Evolutionary conservation across 352 stramenopile genomes (phyloP), one percentile per base, ranked within the genome.

Genomic region (Pythium brachiatum): DNA sequence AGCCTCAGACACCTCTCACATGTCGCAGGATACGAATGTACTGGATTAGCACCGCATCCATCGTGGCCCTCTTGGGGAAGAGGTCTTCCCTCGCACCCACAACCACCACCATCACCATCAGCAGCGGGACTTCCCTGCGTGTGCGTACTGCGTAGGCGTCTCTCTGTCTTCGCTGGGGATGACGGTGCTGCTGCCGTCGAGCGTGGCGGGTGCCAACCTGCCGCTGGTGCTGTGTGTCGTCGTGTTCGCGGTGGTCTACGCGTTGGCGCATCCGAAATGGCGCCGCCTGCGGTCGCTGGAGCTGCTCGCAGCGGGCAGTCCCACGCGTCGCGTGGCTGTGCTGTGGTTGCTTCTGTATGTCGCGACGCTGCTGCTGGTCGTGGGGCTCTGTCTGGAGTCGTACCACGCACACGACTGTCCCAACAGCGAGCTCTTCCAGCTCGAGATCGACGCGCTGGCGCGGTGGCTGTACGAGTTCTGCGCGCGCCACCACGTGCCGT

Each of bases 131-230:
- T 3, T n/a, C n/a, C n/a, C n/a, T n/a, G n/a, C n/a, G n/a, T n/a
- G n/a, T n/a, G n/a, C n/a, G n/a, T n/a, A n/a, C n/a, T n/a, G n/a
- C n/a, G n/a, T n/a, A n/a, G n/a, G n/a, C n/a, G n/a, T n/a, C n/a
- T n/a, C n/a, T n/a, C n/a, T n/a, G n/a, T n/a, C n/a, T n/a, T n/a
- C n/a, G n/a, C n/a, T n/a, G n/a, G n/a, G n/a, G 16, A 91, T 91
- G 82, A 91, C 82, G 25, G 82, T 91, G 68, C 66, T 89, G 63
- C 66, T 91, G 34, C 80, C 82, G 12, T 76, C 75, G 31, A 82
- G 81, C 64, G 67, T 92, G 48, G 83, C 83, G 15, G 67, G 83
- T 52, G 69, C 79, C 52, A 92, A 92, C 68, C 78, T 82, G 67
- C 88, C 88, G 64, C 70, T 92, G 20, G n/a, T 85, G 53, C 70